Evolutionary conservation across 371 early-diverging fungal species (phyloP), one percentile per base, ranked within the genome.

Genomic region (Umbelopsis sp.): DNA sequence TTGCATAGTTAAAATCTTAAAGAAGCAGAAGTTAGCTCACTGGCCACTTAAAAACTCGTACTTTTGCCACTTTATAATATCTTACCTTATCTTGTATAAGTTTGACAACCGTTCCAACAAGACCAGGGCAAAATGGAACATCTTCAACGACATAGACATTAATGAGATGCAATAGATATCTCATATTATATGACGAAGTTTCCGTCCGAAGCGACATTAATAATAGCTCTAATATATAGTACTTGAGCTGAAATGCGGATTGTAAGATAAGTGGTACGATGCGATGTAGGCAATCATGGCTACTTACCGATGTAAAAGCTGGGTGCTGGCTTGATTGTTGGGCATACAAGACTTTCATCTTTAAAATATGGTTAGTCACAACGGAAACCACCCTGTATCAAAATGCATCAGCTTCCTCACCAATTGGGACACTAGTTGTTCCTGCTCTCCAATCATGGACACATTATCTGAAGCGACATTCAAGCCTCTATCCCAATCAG

Each of bases 141-240:
- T 94, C 93, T 69, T 94, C 92, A 44, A 87, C 81, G 0, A 88
- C 89, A 72, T 91, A 93, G n/a, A 89, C 89, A 50, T 87, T 83
- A 53, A 92, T 85, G 10, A 93, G 71, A 72, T 92, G 89, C 7
- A 93, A 77, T 18, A 91, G 68, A 57, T 88, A 89, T 50, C 91
- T 82, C 73, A 87, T 76, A 69, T 94, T 94, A 68, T 83, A 82
- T 1, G 92, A 83, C 0, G 84, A 85, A 0, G 83, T 83, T 66
- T 94, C 94, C 3, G 89, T 86, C 25, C 83, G 78, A 18, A 93
- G 76, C 3, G 92, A 89, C 57, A 77, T 85, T 12, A 92, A 70
- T 1, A 94, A 79, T 62, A 92, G 74, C 66, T 91, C 92, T 38
- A 91, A 74, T 24, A 92, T 82, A 63, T 89, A 86, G 29, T 86